Conservation (phyloP, 306 rosid species). For the Biancaea sappan region DNA sequence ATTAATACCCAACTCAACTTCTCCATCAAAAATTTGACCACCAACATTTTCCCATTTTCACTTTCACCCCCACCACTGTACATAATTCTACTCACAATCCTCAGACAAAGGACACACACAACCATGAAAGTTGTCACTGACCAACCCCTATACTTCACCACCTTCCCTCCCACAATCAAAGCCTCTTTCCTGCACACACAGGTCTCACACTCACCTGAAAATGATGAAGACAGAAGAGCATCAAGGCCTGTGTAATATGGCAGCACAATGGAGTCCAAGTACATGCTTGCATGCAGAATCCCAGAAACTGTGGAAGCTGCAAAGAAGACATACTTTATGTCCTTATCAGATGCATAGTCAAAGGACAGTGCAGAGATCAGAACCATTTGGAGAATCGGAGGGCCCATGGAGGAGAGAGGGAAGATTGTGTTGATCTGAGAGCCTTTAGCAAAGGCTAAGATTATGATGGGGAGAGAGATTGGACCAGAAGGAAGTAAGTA, state of each 20-base stretch:
- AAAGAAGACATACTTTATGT: slow-evolving; percentile 62
- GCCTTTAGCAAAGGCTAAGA: slow-evolving; percentile 74
- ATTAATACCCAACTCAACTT: slow-evolving; percentile 60
- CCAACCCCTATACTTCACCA: slow-evolving; percentile 78
- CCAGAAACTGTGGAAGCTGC: slow-evolving; percentile 82
- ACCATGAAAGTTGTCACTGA: slow-evolving; percentile 73
- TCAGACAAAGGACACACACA: slow-evolving; percentile 63
- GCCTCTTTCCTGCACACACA: slow-evolving; percentile 80
- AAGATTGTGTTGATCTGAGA: slow-evolving; percentile 63
- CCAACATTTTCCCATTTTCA: slow-evolving; percentile 32
- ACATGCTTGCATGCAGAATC: slow-evolving; percentile 83
- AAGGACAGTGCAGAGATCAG: slow-evolving; percentile 72
- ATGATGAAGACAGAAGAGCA: slow-evolving; percentile 58
- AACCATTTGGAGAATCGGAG: slow-evolving; percentile 77
- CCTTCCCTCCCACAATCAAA: slow-evolving; percentile 69
- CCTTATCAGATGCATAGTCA: slow-evolving; percentile 52
- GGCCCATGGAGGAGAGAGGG: slow-evolving; percentile 72
- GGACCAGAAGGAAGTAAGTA: slow-evolving; percentile 79
- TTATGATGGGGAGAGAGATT: slow-evolving; percentile 70
- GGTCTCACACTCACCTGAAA: slow-evolving; percentile 78
- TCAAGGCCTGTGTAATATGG: slow-evolving; percentile 89
- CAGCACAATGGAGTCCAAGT: slow-evolving; percentile 65
- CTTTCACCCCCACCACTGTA: slow-evolving; percentile 29
- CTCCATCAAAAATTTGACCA: slow-evolving; percentile 48
- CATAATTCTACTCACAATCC: slow-evolving; percentile 56